Percentiles rank a stretch among this genome's conserved stretches.
These are phyloP conservation scores for Tilletia setariae DNA, from an alignment of 1,284 basidiomycete genomes.

Conservation along the genomic window DNA sequence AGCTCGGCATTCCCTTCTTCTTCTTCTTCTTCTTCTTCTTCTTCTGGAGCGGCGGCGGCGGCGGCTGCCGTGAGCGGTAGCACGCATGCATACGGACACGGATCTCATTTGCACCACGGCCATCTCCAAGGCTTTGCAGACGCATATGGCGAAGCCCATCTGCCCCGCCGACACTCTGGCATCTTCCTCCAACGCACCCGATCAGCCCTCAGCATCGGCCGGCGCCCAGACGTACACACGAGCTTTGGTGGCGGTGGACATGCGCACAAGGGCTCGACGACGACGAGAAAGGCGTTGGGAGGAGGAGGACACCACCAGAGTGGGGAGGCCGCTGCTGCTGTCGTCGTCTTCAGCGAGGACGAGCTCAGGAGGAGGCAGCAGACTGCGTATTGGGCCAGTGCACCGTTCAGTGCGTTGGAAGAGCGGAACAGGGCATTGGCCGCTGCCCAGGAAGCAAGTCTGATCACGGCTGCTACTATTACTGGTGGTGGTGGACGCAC, in stretches of 20 bases:
- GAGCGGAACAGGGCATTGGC: constrained; percentile 10
- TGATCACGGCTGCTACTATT: too few species aligned
- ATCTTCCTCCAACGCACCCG: constrained; percentile 39
- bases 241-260: constrained; percentile 29
- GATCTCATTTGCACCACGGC: background rate
- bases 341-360: too few species aligned
- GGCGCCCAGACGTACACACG: constrained; percentile 43
- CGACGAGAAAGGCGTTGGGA: background rate
- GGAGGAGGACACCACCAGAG: background rate
- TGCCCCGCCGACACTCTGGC: constrained; percentile 39
- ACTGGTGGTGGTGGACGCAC: too few species aligned
- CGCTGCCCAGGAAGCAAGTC: too few species aligned
- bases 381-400: constrained; percentile 4
- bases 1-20: too few species aligned
- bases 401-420: constrained; percentile 12
- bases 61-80: constrained; percentile 21
- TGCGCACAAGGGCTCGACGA: constrained; percentile 17
- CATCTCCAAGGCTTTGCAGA: background rate
- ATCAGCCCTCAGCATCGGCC: constrained; percentile 39
- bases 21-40: too few species aligned
- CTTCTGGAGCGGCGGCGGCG: constrained; percentile 13
- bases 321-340: background rate
- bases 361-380: background rate
- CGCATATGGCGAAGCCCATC: constrained; percentile 18
- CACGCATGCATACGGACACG: constrained; percentile 18